Evolutionary conservation across 148 eudicot species (phyloP).

Genomic region (Tetragonia tetragonoides): DNA sequence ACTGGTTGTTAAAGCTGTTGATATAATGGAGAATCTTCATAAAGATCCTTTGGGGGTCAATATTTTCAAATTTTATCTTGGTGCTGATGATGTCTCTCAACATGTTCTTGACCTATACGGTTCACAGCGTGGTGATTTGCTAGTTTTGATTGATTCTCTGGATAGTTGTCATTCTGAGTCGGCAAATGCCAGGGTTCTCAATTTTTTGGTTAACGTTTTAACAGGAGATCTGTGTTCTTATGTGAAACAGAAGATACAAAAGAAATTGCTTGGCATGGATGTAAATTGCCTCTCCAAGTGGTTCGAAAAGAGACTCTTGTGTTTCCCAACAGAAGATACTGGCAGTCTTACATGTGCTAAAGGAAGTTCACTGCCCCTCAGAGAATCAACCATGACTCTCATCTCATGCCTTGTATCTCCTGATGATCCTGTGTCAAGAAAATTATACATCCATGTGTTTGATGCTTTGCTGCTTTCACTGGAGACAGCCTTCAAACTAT

Average conservation of each 20-base stretch:
- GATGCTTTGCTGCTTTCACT: slow-evolving; percentile 65
- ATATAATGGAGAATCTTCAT: slow-evolving; percentile 52
- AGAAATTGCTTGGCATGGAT: slow-evolving; percentile 69
- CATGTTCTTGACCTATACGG: slow-evolving; percentile 58
- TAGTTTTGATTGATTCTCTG: slow-evolving; percentile 76
- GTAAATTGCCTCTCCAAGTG: slow-evolving; percentile 63
- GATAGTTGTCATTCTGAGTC: slow-evolving; percentile 67
- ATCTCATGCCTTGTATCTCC: slow-evolving; percentile 54
- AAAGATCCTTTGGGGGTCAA: slow-evolving; percentile 53
- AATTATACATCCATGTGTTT: slow-evolving; percentile 63
- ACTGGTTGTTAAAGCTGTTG: slow-evolving; percentile 61
- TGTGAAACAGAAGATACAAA: slow-evolving; percentile 58
- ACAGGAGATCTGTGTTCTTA: slow-evolving; percentile 53
- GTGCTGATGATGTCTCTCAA: slow-evolving; percentile 52
- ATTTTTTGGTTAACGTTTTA: slow-evolving; percentile 66
- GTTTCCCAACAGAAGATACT: slow-evolving; percentile 49
- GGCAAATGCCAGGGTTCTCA: slow-evolving; percentile 71
- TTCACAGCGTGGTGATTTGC: slow-evolving; percentile 63
- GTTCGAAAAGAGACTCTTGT: slow-evolving; percentile 81
- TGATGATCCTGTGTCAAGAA: slow-evolving; percentile 53
- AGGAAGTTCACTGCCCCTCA: slow-evolving; percentile 64
- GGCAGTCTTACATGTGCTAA: slow-evolving; percentile 38
- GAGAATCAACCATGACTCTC: slow-evolving; percentile 85
- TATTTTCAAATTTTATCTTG: slow-evolving; percentile 61
- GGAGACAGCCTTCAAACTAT: slow-evolving; percentile 65